Evolutionary conservation across 176 grass and related monocot species (phyloP), one percentile per base, ranked within the genome.

Genomic region (Oryza glaberrima): DNA sequence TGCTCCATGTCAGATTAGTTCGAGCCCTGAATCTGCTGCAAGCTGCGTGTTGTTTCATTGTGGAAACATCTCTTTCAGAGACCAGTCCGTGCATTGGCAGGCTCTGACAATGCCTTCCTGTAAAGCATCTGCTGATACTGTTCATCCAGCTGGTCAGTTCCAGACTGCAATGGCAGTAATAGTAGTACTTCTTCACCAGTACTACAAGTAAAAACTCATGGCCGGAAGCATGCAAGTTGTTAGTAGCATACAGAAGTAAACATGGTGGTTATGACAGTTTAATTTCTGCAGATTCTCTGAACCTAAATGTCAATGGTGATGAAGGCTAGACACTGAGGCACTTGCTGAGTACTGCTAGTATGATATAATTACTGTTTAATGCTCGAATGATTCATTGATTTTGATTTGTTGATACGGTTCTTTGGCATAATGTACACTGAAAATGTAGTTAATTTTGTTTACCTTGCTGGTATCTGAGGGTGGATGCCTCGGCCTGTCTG

Each of bases 391-490:
- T 44, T 13, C 22, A 23, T 28, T 26, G 22, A 13, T 9, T 65
- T 65, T 20, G 68, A 9, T 41, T 70, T 19, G 17, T 70, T 41
- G 34, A 20, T n/a, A 41, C 68, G 30, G 30, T 32, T 32, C 7
- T 17, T 13, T 43, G 41, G 60, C 63, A 46, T 80, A 15, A 25
- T n/a, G 35, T 81, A 11, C 9, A 41, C 12, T 6, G 51, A 32
- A 13, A 71, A 9, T 4, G 23, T 40, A 17, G 65, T 64, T 9
- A 13, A n/a, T 15, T 11, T 11, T 35, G 14, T 28, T 25, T 77
- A 98, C 96, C 96, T 92, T 75, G 84, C 3, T 92, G 61, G 81
- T 92, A 95, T 74, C 96, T 82, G 72, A 81, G 40, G 11, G 93
- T 71, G 46, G 93, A 95, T 9, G 90, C 91, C 70, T 94, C 78